Base-by-base conservation (phyloP, 1,139 yeast species). In the Wickerhamomyces sp. region DNA sequence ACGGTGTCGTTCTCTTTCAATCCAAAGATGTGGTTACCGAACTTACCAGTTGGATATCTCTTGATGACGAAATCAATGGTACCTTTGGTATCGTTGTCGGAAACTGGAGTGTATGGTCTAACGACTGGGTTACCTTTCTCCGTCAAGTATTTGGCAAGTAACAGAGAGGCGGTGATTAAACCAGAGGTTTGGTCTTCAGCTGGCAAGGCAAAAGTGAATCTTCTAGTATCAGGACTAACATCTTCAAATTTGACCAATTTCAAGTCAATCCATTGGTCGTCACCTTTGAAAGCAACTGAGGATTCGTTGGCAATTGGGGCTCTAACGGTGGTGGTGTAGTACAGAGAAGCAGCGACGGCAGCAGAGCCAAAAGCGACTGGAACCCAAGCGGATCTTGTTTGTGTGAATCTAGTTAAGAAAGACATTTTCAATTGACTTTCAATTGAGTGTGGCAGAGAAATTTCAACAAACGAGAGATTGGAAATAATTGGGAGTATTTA, bases 81-180 rank as follows among this genome's bases (percentile, higher is more conserved):
- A 36, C 98, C 98, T 59, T 72, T 71, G 42, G 72, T 70, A 37
- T 76, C 78, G 36, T 73, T 68, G 53, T 83, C 87, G 23, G 86
- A 74, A 37, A 81, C 72, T 39, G 99, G 98, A 25, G 99, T 93
- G 71, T 93, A 93, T 31, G 99, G 98, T 68, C 99, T 83, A 46
- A 93, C 72, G 40, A 91, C 96, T 54, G 81, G 79, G 64, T 70
- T 78, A 49, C 96, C 97, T 67, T 87, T 87, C 41, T 78, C 74
- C 38, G 91, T 82, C 39, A 81, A 84, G 48, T 68, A 87, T 68
- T 88, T 88, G 58, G 95, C 75, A 60, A 91, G 59, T 35, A 93
- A 60, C 48, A 82, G 77, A 27, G 94, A 85, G 28, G 97, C 95
- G 40, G 81, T 73, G 49, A 75, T 68, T 51, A 91, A 72, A 20